Conservation (phyloP, 1,139 yeast species). For the Blastobotrys ciferrii region DNA sequence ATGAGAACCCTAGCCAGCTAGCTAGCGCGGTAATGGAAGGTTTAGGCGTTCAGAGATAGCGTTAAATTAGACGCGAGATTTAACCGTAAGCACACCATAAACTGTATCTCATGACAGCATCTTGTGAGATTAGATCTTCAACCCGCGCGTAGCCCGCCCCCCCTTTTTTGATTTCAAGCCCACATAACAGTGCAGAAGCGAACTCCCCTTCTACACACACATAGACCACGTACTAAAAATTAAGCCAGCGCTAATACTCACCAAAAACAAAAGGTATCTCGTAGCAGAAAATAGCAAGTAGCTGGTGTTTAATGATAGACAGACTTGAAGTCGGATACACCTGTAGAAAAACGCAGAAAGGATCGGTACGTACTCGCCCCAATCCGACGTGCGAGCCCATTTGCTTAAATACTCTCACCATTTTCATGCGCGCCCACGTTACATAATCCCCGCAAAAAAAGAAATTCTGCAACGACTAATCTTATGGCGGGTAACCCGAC, state of each 20-base stretch:
- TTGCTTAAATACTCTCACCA: not conserved
- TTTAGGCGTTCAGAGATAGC: not conserved
- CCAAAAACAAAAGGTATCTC: not conserved
- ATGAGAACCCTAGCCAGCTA: too few species aligned
- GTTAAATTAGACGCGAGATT: not conserved
- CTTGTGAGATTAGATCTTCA: not conserved
- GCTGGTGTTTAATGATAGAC: constrained; percentile 3
- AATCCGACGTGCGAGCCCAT: not conserved
- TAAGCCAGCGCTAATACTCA: not conserved
- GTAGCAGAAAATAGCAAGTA: not conserved
- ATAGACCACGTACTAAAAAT: not conserved
- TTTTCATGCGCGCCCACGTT: not conserved
- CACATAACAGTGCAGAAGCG: too few species aligned
- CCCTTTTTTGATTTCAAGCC: too few species aligned
- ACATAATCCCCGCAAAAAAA: not conserved
- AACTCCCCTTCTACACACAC: not conserved
- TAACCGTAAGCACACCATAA: not conserved
- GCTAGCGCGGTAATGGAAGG: not conserved
- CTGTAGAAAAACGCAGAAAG: not conserved
- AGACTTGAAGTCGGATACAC: constrained; percentile 7
- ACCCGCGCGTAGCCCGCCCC: too few species aligned
- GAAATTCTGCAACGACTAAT: not conserved
- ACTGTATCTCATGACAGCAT: not conserved
- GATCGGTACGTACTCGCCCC: not conserved
- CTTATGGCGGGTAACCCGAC: not conserved